Evolutionary conservation across 495 filamentous ascomycete species (phyloP).

Genomic region (Diplogelasinospora grovesii): DNA sequence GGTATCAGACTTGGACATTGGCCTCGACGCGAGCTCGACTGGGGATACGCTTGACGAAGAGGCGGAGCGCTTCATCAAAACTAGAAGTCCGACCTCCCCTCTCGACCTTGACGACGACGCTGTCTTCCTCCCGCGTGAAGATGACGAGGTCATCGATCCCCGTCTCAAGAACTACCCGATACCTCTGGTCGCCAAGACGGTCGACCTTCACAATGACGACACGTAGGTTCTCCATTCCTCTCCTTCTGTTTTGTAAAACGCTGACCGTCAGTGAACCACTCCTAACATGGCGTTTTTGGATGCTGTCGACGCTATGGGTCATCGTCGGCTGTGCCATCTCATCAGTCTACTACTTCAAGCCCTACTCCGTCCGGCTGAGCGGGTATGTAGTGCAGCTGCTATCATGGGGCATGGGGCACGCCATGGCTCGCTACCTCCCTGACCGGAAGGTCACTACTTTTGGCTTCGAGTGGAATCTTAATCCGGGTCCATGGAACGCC

Average conservation of each 20-base stretch:
- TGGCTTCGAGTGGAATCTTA: constrained; percentile 16
- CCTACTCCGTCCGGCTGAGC: constrained; percentile 8
- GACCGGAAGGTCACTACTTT: constrained; percentile 7
- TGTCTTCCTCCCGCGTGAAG: constrained; percentile 6
- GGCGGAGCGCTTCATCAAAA: too few relatives aligned
- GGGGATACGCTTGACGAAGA: too few relatives aligned
- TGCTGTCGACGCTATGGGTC: constrained; percentile 12
- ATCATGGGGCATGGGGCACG: constrained; percentile 14
- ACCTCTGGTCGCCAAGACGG: constrained; percentile 13
- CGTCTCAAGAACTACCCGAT: constrained; percentile 11
- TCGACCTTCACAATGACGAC: constrained; percentile 14
- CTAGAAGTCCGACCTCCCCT: too few relatives aligned
- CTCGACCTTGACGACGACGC: constrained; percentile 8
- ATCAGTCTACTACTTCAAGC: constrained; percentile 13
- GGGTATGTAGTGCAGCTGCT: constrained; percentile 14
- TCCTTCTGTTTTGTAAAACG: background rate
- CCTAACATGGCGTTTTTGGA: constrained; percentile 10
- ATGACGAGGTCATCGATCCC: constrained; percentile 13
- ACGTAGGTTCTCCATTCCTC: constrained; percentile 1
- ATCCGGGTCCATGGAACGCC: constrained; percentile 31
- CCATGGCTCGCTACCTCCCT: constrained; percentile 9
- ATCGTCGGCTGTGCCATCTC: constrained; percentile 11
- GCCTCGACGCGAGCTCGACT: too few relatives aligned
- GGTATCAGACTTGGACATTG: too few relatives aligned
- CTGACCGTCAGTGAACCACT: constrained; percentile 5